Base-by-base conservation (phyloP, 1,139 yeast species). In the Debaryomycetaceae sp. region DNA sequence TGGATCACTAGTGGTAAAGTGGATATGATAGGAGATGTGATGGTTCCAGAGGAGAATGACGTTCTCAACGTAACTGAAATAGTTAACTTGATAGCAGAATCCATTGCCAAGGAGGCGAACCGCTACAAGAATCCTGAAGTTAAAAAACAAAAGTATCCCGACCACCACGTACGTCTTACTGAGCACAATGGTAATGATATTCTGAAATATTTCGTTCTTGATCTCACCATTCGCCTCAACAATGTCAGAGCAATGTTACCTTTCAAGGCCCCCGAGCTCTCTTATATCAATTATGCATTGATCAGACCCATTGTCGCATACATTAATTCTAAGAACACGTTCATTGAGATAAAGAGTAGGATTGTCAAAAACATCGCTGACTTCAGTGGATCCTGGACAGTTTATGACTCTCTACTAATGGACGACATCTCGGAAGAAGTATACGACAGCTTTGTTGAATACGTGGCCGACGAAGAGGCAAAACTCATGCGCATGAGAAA, bases 371-470 rank as follows among this genome's bases (percentile, higher is more conserved):
- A 81, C 42, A 67, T 89, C 27, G 71, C 73, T 34, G 98, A 93
- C 58, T 93, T 93, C 59, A 90, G 87, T 56, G 99, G 99, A 0
- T 81, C 96, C 5, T 93, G 99, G 99, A 93, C 99, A 1, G 76
- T 90, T 5, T 93, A 90, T 63, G 99, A 93, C 61, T 86, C 95
- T 34, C 73, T 86, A 45, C 71, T 93, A 48, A 89, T 93, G 96
- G 95, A 87, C 58, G 98, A 91, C 58, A 76, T 95, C 44, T 85
- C 95, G 34, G 85, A 85, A 38, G 96, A 88, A 55, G 95, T 91
- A 3, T 91, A 91, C 62, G 93, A 89, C 55, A 91, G 93, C 35
- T 90, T 93, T 65, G 97, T 84, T 4, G 80, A 84, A 43, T 91
- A 90, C 57, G 96, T 89, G 24, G 86, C 86, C 13, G 95, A 93